These are phyloP conservation scores for Hyaloscypha hepaticicola DNA, from an alignment of 495 filamentous ascomycete genomes.

Conservation along the genomic window DNA sequence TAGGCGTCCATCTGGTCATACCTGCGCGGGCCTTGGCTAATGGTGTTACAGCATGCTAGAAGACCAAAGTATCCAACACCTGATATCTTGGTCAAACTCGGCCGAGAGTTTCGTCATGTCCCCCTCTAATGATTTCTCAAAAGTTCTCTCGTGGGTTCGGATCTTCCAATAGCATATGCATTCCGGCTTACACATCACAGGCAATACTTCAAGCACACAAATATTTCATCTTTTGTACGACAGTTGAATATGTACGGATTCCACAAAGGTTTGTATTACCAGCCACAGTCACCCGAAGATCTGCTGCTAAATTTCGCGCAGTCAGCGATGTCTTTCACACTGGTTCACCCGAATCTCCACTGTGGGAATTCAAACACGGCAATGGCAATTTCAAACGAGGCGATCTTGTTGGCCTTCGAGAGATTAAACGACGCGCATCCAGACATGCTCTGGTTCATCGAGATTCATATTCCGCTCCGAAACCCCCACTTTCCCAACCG, in stretches of 20 bases:
- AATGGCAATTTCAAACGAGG: conserved; percentile 97
- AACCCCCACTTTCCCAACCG: conserved; percentile 67
- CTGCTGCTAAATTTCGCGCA: conserved; percentile 39
- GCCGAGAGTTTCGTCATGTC: conserved; percentile 99
- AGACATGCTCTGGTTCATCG: conserved; percentile 92
- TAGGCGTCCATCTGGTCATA: conserved; percentile 45
- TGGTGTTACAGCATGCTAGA: conserved; percentile 79
- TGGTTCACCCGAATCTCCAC: conserved; percentile 87
- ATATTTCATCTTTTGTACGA: conserved; percentile 96
- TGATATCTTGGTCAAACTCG: conserved; percentile 92
- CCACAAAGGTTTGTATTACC: conserved; percentile 77
- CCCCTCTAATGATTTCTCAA: conserved; percentile 94
- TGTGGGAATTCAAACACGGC: conserved; percentile 99
- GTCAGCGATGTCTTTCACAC: conserved; percentile 99
- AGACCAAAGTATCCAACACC: conserved; percentile 84
- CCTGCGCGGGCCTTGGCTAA: conserved; percentile 38
- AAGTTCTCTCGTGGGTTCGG: conserved; percentile 84
- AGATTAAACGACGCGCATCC: conserved; percentile 97
- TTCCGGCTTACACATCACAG: conserved; percentile 35
- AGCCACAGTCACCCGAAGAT: conserved; percentile 3
- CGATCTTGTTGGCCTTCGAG: conserved; percentile 84
- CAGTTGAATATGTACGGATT: conserved; percentile 99
- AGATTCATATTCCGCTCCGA: conserved; percentile 84
- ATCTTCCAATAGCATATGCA: conserved; percentile 11
- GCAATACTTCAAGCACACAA: conserved; percentile 99